Conservation (phyloP, 179 eudicot species). For the Silene coronaria region DNA sequence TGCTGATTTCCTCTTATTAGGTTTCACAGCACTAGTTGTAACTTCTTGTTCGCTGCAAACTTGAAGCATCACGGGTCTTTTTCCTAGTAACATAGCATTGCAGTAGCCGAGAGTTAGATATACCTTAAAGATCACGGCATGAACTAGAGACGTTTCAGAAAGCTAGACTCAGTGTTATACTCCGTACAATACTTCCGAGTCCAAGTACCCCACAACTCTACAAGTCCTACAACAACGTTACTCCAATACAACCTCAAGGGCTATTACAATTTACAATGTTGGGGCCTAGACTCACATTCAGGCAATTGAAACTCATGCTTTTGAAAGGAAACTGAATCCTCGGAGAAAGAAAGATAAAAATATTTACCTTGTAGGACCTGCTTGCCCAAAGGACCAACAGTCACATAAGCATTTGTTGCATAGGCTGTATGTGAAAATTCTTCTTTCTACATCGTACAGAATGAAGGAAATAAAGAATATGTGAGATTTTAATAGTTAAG, state of each 20-base stretch:
- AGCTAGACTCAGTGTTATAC: too few species aligned
- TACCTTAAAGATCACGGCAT: not conserved
- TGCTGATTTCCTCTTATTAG: slow-evolving; percentile 47
- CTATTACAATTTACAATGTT: not conserved
- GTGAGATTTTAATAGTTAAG: not conserved
- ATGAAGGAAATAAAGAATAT: not conserved
- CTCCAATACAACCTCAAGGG: too few species aligned
- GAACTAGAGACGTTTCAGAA: not conserved
- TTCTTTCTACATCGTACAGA: slow-evolving; percentile 62
- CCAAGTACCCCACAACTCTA: too few species aligned
- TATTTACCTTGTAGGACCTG: slow-evolving; percentile 73
- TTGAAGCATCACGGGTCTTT: slow-evolving; percentile 62
- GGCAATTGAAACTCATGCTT: not conserved
- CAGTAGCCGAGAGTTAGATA: not conserved
- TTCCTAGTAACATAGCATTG: slow-evolving; percentile 42
- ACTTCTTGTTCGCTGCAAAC: slow-evolving; percentile 37
- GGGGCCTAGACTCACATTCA: not conserved
- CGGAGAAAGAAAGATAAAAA: not conserved
- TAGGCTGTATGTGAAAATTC: slow-evolving; percentile 96
- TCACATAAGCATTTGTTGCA: slow-evolving; percentile 87
- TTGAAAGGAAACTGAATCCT: not conserved
- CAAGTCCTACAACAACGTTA: too few species aligned
- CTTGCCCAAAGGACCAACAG: slow-evolving; percentile 61
- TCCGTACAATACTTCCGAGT: too few species aligned
- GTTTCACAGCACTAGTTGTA: slow-evolving; percentile 36